Base-by-base conservation (phyloP, 2,329 filamentous ascomycete genomes). In the Hypoxylon sp. region DNA sequence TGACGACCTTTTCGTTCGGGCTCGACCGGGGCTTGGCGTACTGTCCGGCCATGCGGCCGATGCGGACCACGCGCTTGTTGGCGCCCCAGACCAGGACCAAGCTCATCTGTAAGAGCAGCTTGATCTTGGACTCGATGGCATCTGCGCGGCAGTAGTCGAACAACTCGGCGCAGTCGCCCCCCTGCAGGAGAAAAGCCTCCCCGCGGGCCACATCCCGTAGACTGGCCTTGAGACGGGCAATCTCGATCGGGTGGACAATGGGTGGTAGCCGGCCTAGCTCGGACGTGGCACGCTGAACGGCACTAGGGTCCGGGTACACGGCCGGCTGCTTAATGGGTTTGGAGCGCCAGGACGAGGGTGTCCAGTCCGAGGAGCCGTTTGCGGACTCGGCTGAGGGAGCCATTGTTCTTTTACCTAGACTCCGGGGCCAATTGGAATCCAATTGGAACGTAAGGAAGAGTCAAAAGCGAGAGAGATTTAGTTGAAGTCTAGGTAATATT, bases 51-150 rank as follows among this genome's bases (percentile, higher is more conserved):
- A 98, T 97, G 65, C 96, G 89, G 14, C 93, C 96, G 74, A 99
- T 97, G 71, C 96, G 89, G 49, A 99, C 93, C 3, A 99, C 93
- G 4, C 92, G 92, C 80, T 89, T 89, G 80, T 86, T 84, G 63
- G 85, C 85, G 71, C 93, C 96, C 91, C 94, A 97, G 77, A 98
- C 94, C 64, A 99, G 84, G 0, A 99, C 93, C 72, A 99, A 82
- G 70, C 93, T 97, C 95, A 99, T 98, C 81, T 99, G 96, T 64
- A 99, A 83, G 28, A 99, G 86, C 24, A 99, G 87, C 81, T 98
- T 98, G 79, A 98, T 93, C 84, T 98, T 99, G 68, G 93, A 91
- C 80, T 98, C 93, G 72, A 99, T 97, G 70, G 92, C 91, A 12
- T 87, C 86, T 77, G 93, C 91, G 73, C 92, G 90, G 80, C 96